Base-by-base conservation (phyloP, 495 filamentous ascomycete genomes). In the Talaromyces borbonicus region DNA sequence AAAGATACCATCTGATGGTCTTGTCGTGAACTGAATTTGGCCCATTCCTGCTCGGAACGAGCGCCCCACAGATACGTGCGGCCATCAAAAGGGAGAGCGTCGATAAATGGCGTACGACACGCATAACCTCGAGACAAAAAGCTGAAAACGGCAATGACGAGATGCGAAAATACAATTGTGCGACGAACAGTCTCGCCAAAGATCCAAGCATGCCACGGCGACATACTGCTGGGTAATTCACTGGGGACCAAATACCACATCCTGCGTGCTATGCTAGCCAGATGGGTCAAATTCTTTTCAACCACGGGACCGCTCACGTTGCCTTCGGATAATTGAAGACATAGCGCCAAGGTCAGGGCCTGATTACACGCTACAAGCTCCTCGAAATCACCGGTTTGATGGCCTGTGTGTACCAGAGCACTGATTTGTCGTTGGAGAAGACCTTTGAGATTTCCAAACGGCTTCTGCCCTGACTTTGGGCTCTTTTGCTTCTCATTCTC, bases 141-240 rank as follows among this genome's bases (percentile, higher is more conserved):
- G 1, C n/a, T n/a, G n/a, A 33, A 24, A 12, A 31, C 30, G 4
- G 43, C 43, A 22, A 31, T 35, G 8, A 35, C 43, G 43, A 46
- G 20, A 24, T 46, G 43, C 30, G 43, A 46, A 15, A 33, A 46
- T 20, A 68, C 63, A 31, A 71, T 62, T 0, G 66, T 71, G 5
- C 68, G 61, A 0, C 71, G 61, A 4, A 70, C 63, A 37, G 59
- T 67, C 47, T 73, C 71, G 4, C 55, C 64, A 19, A 72, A 55
- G 6, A 75, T 50, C 71, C 71, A 75, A 8, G 60, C 59, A 2
- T 53, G 61, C 58, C 65, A 65, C 9, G 47, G 59, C 30, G 55
- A 62, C n/a, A 60, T 47, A 2, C 30, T 46, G 2, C 39, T 46
- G 8, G 53, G 57, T 24, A 61, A 33, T 37, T 53, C 55, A 24